Evolutionary conservation across 2,329 filamentous ascomycete species (phyloP).

Genomic region (Colletotrichum aenigma): DNA sequence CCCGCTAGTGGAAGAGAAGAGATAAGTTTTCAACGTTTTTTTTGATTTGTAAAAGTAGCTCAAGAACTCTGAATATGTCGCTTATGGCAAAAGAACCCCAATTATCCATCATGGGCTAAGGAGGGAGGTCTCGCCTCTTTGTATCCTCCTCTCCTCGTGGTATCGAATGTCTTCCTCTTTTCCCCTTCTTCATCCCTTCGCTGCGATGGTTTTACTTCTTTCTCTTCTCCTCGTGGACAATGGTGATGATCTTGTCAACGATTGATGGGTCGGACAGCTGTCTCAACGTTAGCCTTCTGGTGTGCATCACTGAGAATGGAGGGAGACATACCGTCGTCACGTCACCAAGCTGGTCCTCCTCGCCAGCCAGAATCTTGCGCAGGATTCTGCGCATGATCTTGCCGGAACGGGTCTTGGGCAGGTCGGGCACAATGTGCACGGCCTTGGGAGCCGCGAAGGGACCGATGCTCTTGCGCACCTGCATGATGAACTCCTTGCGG

Average conservation of each 20-base stretch:
- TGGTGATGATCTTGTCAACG: slow-evolving; percentile 86
- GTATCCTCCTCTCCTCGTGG: background rate
- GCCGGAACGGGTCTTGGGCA: slow-evolving; percentile 95
- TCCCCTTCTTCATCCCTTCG: background rate
- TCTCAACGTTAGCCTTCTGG: slow-evolving; percentile 11
- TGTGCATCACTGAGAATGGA: background rate
- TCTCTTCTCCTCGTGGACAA: slow-evolving; percentile 69
- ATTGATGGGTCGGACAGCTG: slow-evolving; percentile 89
- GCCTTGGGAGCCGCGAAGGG: slow-evolving; percentile 97
- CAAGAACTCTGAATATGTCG: background rate
- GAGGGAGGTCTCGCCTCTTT: background rate
- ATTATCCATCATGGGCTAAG: background rate
- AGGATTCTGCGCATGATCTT: slow-evolving; percentile 99
- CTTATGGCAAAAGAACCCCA: slow-evolving; percentile 2
- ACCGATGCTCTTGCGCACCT: slow-evolving; percentile 96
- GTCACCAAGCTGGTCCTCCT: slow-evolving; percentile 96
- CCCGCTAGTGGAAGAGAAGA: background rate
- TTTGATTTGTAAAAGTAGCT: background rate
- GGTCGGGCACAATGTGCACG: slow-evolving; percentile 87
- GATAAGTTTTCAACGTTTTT: background rate
- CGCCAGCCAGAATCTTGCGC: slow-evolving; percentile 94
- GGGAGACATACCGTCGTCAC: slow-evolving; percentile 76
- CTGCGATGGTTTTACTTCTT: slow-evolving; percentile 47
- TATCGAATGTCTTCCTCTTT: slow-evolving; percentile 1
- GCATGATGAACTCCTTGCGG: slow-evolving; percentile 90